Evolutionary conservation across 1,139 yeast species (phyloP).

Genomic region (Candida glucosophila): DNA sequence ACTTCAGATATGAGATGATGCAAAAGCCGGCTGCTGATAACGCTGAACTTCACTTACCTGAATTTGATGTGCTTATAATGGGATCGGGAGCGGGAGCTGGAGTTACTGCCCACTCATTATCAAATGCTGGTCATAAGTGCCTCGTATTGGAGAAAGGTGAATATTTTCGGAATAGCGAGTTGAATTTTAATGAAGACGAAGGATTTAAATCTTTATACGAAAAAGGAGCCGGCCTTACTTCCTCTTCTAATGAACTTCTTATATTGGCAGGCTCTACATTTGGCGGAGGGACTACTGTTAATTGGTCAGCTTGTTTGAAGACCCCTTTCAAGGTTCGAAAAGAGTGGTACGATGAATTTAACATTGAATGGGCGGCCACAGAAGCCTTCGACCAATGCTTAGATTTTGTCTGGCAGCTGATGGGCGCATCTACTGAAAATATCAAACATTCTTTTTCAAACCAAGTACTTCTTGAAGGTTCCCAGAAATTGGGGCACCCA

Average conservation of each 20-base stretch:
- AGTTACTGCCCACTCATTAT: conserved; percentile 44
- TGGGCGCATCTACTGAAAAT: conserved; percentile 39
- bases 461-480: conserved; percentile 37
- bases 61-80: conserved; percentile 38
- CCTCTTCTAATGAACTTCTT: conserved; percentile 27
- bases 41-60: conserved; percentile 26
- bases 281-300: conserved; percentile 56
- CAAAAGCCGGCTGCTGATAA: conserved; percentile 23
- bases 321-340: conserved; percentile 48
- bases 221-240: conserved; percentile 24
- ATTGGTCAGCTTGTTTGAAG: conserved; percentile 52
- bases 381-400: conserved; percentile 38
- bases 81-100: conserved; percentile 59
- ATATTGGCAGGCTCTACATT: conserved; percentile 48
- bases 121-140: conserved; percentile 35
- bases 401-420: conserved; percentile 41
- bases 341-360: conserved; percentile 45
- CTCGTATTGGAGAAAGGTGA: conserved; percentile 49
- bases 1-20: conserved; percentile 23
- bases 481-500: conserved; percentile 37
- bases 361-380: conserved; percentile 40
- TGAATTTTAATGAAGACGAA: conserved; percentile 28
- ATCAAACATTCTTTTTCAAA: conserved; percentile 44
- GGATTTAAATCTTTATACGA: conserved; percentile 36
- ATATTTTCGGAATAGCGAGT: conserved; percentile 31